These are phyloP conservation scores for Actinidia polygama DNA, from an alignment of 179 eudicot species.

Conservation along the genomic window DNA sequence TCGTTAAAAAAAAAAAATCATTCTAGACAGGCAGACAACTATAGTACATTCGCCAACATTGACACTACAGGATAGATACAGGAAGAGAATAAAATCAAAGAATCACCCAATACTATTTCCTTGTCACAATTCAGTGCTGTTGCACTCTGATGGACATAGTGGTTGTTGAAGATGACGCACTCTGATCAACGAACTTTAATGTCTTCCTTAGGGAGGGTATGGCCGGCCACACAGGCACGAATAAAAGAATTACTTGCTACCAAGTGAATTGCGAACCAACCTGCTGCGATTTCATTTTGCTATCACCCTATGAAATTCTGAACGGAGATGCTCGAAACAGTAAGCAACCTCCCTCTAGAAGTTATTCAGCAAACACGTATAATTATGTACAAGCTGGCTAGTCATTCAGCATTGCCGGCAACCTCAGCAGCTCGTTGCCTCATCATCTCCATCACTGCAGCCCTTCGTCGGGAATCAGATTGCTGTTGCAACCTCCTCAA, in stretches of 20 bases:
- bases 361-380: background rate
- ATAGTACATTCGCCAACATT: conserved; percentile 11
- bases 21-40: background rate
- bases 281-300: background rate
- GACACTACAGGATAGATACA: conserved; percentile 14
- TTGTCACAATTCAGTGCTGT: background rate
- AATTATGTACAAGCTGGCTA: conserved; percentile 25
- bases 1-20: background rate
- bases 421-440: conserved; percentile 92
- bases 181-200: background rate
- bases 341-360: background rate
- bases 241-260: conserved; percentile 14
- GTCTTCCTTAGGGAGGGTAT: background rate
- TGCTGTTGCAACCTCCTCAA: conserved; percentile 79
- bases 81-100: conserved; percentile 14
- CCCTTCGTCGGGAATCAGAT: conserved; percentile 89
- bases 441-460: conserved; percentile 98
- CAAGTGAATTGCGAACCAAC: background rate
- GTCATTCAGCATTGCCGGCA: conserved; percentile 53
- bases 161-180: conserved; percentile 18
- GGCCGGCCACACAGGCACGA: background rate
- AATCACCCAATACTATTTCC: background rate
- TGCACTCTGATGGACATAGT: background rate
- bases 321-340: background rate
- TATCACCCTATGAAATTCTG: background rate